phyloP scores from a whole-genome alignment of 768 basidiomycete species.

The Amanita subjunquillea region DNA sequence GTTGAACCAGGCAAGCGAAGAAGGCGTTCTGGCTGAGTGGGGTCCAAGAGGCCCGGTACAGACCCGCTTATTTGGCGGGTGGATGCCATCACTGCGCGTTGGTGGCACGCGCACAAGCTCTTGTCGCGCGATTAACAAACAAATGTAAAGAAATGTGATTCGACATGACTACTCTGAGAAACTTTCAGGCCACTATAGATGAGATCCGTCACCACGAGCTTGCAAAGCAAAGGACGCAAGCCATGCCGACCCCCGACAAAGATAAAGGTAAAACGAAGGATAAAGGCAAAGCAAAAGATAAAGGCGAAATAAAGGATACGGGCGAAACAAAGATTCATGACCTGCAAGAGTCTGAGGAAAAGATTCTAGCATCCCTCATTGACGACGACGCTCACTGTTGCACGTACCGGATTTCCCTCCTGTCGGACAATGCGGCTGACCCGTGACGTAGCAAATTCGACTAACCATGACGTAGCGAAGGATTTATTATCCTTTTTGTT shows the following conservation, averaged over 20 bases:
- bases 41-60: conserved; percentile 57
- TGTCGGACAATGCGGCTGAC: conserved; percentile 29
- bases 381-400: conserved; percentile 1
- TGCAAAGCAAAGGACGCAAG: conserved; percentile 44
- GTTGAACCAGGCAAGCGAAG: conserved; percentile 48
- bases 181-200: conserved; percentile 70
- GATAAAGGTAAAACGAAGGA: conserved; percentile 26
- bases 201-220: conserved; percentile 63
- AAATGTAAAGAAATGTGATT: not conserved
- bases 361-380: conserved; percentile 19
- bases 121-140: not conserved
- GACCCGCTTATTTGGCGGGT: conserved; percentile 25
- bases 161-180: conserved; percentile 42
- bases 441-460: conserved; percentile 38
- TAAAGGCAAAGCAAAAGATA: conserved; percentile 34
- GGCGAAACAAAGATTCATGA: conserved; percentile 9
- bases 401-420: conserved; percentile 29
- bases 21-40: conserved; percentile 48
- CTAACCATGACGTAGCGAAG: conserved; percentile 38
- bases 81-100: not conserved
- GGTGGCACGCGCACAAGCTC: not conserved
- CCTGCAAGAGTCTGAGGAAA: conserved; percentile 41
- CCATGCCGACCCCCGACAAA: conserved; percentile 16
- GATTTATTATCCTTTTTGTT: conserved; percentile 57
- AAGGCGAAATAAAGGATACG: conserved; percentile 20